Evolutionary conservation across 768 basidiomycete species (phyloP).

Genomic region (Leccinum boreale): DNA sequence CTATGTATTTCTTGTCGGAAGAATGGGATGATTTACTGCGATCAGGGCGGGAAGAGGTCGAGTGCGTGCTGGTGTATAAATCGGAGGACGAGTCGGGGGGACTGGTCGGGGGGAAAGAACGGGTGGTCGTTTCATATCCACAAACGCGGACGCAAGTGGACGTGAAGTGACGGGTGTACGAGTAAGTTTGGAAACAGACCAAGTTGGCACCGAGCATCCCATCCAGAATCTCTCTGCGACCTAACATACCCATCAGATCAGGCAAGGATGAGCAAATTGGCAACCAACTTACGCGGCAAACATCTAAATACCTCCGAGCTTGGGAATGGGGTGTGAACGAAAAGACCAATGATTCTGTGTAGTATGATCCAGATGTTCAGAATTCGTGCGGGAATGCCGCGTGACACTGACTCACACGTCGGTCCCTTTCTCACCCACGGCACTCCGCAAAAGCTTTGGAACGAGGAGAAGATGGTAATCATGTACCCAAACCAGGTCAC

Average conservation of each 20-base stretch:
- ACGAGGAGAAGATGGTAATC: slow-evolving; percentile 96
- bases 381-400: neutral
- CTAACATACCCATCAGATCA: slow-evolving; percentile 31
- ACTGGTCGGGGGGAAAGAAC: slow-evolving; percentile 1
- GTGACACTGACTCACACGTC: slow-evolving; percentile 20
- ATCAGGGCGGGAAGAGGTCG: slow-evolving; percentile 2
- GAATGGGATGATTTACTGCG: neutral
- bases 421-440: slow-evolving; percentile 38
- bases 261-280: neutral
- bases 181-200: slow-evolving; percentile 97
- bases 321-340: slow-evolving; percentile 98
- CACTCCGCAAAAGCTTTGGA: slow-evolving; percentile 77
- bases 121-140: slow-evolving; percentile 77
- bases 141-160: slow-evolving; percentile 95
- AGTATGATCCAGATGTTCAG: neutral
- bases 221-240: slow-evolving; percentile 90
- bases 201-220: slow-evolving; percentile 98
- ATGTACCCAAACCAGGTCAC: slow-evolving; percentile 93
- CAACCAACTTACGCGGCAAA: slow-evolving; percentile 64
- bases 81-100: slow-evolving; percentile 8
- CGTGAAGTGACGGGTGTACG: slow-evolving; percentile 91
- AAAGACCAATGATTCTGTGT: slow-evolving; percentile 69
- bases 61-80: neutral
- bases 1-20: slow-evolving; percentile 25
- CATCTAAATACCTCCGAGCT: slow-evolving; percentile 95